Conservation (phyloP, 2,329 filamentous ascomycete species). For the Fusarium sp. region DNA sequence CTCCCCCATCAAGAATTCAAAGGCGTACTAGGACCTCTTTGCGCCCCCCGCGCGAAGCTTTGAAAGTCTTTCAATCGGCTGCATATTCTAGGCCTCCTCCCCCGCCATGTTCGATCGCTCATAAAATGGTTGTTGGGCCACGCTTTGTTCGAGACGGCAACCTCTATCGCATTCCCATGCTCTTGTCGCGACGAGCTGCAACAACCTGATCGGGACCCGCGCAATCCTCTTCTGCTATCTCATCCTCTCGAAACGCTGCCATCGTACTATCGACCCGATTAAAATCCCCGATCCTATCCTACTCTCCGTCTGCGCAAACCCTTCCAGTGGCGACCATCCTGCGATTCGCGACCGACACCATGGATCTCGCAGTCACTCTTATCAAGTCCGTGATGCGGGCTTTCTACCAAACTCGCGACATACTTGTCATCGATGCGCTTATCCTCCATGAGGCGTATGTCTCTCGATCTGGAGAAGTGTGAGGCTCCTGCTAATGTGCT, state of each 20-base stretch:
- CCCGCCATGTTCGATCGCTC: conserved; percentile 26
- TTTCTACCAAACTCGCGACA: conserved; percentile 88
- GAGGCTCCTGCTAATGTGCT: conserved; percentile 72
- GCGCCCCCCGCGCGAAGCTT: not conserved
- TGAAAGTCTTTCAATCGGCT: not conserved
- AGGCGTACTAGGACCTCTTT: not conserved
- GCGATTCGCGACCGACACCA: conserved; percentile 38
- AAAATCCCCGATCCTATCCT: not conserved
- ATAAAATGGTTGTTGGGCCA: conserved; percentile 33
- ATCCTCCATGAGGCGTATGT: conserved; percentile 83
- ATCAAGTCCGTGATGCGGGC: conserved; percentile 87
- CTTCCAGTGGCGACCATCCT: not conserved
- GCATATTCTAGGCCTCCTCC: not conserved
- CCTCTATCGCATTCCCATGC: conserved; percentile 12
- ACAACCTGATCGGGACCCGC: not conserved
- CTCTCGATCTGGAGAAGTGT: conserved; percentile 1
- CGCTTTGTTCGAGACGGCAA: conserved; percentile 25
- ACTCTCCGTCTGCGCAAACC: not conserved
- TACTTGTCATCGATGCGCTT: conserved; percentile 87
- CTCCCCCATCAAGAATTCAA: not conserved
- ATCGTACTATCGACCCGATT: not conserved
- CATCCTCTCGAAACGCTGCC: not conserved
- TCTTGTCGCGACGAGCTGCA: not conserved
- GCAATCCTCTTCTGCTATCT: not conserved
- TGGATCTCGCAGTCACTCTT: conserved; percentile 76